Conservation (phyloP, 805 yeast species). For the Saturnispora hagleri region DNA sequence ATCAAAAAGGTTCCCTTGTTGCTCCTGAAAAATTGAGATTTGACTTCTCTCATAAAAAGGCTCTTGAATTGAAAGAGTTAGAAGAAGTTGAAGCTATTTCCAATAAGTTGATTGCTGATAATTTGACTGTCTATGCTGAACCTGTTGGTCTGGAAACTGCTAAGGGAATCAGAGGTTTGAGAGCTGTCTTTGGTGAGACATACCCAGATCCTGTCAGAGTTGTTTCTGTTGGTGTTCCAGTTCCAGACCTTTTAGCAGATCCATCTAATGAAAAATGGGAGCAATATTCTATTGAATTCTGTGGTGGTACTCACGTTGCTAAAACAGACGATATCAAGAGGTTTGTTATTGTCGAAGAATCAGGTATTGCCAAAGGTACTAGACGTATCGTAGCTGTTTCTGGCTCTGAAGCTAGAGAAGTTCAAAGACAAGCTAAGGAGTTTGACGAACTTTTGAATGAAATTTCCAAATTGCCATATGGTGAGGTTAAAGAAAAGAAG, state of each 20-base stretch:
- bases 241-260: constrained; percentile 64
- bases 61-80: constrained; percentile 61
- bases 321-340: constrained; percentile 91
- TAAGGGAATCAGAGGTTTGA: constrained; percentile 66
- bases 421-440: constrained; percentile 73
- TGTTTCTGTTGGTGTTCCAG: constrained; percentile 88
- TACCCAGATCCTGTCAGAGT: constrained; percentile 99
- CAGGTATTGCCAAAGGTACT: constrained; percentile 97
- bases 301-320: constrained; percentile 97
- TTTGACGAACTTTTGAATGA: constrained; percentile 52
- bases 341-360: constrained; percentile 82
- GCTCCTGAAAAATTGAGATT: constrained; percentile 92
- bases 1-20: constrained; percentile 95
- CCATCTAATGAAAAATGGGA: constrained; percentile 74
- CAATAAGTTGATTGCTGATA: constrained; percentile 61
- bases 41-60: constrained; percentile 92
- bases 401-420: constrained; percentile 83
- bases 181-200: constrained; percentile 98
- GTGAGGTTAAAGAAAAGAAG: constrained; percentile 69
- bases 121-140: constrained; percentile 67
- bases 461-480: constrained; percentile 57
- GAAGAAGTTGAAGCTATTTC: constrained; percentile 66
- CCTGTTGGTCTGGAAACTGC: constrained; percentile 74
- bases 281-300: constrained; percentile 79
- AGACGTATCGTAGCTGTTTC: constrained; percentile 97